Conservation (phyloP, 768 basidiomycete genomes). For the Naganishia kalamii region DNA sequence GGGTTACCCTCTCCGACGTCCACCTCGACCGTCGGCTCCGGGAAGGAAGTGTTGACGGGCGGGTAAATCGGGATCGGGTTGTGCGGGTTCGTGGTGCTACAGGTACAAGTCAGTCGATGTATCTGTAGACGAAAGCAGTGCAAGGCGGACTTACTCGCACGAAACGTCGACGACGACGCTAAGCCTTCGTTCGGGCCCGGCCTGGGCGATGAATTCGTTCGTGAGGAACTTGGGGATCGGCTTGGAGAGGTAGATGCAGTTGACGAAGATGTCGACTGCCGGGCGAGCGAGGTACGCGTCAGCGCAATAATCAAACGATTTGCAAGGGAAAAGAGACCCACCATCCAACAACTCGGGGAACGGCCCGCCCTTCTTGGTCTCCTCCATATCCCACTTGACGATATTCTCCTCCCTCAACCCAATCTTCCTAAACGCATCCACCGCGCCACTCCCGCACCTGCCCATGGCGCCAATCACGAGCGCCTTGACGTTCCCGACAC, state of each 20-base stretch:
- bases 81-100: constrained; percentile 83
- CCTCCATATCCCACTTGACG: constrained; percentile 93
- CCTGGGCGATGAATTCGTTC: constrained; percentile 57
- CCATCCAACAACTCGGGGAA: constrained; percentile 85
- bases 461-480: constrained; percentile 95
- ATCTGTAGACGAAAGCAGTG: background rate
- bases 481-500: constrained; percentile 57
- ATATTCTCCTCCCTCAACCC: constrained; percentile 91
- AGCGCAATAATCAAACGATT: background rate
- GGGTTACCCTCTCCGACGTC: constrained; percentile 69
- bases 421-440: constrained; percentile 90
- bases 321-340: constrained; percentile 28
- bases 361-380: constrained; percentile 94
- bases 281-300: background rate
- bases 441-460: constrained; percentile 87
- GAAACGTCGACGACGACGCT: constrained; percentile 91
- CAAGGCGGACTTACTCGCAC: constrained; percentile 59
- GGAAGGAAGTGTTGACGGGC: constrained; percentile 83
- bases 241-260: constrained; percentile 88
- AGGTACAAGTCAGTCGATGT: no score
- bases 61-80: constrained; percentile 93
- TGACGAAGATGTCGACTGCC: constrained; percentile 88
- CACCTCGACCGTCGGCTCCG: constrained; percentile 81
- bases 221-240: constrained; percentile 49
- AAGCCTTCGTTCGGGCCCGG: constrained; percentile 63